Evolutionary conservation across 371 early-diverging fungal genomes (phyloP), one percentile per base, ranked within the genome.

Genomic region (Dinochytrium kinnereticum): DNA sequence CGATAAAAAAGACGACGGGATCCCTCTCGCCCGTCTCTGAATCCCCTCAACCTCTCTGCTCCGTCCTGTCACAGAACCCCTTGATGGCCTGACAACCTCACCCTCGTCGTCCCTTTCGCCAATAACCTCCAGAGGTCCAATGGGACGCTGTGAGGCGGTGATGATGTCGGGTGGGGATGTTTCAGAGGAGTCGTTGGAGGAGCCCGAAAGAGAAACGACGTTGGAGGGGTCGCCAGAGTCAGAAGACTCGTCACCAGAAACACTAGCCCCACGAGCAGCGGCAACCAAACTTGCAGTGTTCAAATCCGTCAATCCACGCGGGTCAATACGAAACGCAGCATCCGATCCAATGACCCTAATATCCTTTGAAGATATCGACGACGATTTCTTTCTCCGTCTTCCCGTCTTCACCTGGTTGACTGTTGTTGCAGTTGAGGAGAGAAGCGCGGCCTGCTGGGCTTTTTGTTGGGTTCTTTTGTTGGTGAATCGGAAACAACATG

Each of bases 311-410:
- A 53, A 53, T 24, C 55, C 5, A 5, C 17, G n/a, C 5, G 55
- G 55, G 26, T 53, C 55, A 26, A 53, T 53, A 5, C 55, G 55
- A 53, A n/a, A 53, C n/a, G 55, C 55, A 21, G 55, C 55, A 24
- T 53, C 55, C 7, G 17, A 15, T 5, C 55, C 55, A n/a, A 53
- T 53, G 5, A 53, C 55, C 55, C 10, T 26, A 24, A 53, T 53
- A 26, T 53, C 55, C 7, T 24, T 13, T n/a, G 7, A 15, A 21
- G 13, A 21, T 13, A 53, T 53, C n/a, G 55, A 15, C 44, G 44
- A 44, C 7, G 44, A 44, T 19, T 7, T 13, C 19, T 19, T 7
- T 44, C 19, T 44, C 44, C 44, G 44, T 44, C 19, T 44, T 44
- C 19, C 44, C 44, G 19, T 19, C 19, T 19, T 19, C 7, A 7